phyloP scores from a whole-genome alignment of 768 basidiomycete genomes.

The Tephrocybe sp. region DNA sequence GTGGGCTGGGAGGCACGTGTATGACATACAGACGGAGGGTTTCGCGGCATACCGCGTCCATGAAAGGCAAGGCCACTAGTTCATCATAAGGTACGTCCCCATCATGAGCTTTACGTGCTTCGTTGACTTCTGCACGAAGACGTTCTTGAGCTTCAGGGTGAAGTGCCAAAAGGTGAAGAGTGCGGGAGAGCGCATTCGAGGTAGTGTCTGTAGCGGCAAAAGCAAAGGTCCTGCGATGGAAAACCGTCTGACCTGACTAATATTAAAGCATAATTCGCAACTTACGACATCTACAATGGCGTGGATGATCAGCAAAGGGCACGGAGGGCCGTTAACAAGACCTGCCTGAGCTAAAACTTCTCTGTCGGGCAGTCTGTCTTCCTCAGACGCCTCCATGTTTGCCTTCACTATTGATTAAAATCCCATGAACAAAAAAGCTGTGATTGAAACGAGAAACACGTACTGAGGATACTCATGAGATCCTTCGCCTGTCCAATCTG shows the following conservation, averaged over 20 bases:
- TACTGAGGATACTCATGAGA: constrained; percentile 9
- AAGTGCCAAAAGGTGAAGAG: constrained; percentile 19
- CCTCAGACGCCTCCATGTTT: constrained; percentile 6
- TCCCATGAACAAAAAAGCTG: neutral
- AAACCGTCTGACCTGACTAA: neutral
- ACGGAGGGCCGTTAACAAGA: neutral
- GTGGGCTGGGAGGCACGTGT: no score
- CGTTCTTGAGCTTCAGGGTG: constrained; percentile 23
- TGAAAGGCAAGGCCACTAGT: constrained; percentile 10
- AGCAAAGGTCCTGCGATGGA: constrained; percentile 19
- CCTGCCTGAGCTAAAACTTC: constrained; percentile 9
- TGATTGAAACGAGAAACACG: neutral
- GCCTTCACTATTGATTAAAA: constrained; percentile 2
- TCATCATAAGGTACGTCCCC: constrained; percentile 22
- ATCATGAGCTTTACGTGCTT: constrained; percentile 4
- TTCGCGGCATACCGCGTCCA: constrained; percentile 1
- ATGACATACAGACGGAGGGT: neutral
- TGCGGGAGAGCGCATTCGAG: constrained; percentile 21
- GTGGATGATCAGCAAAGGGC: neutral
- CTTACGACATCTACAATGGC: constrained; percentile 4
- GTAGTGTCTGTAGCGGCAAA: constrained; percentile 28
- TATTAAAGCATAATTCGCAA: neutral
- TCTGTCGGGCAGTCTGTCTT: constrained; percentile 7
- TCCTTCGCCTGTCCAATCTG: constrained; percentile 9
- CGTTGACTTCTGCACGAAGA: constrained; percentile 21